Evolutionary conservation across 495 filamentous ascomycete genomes (phyloP).

Genomic region (Neurospora sp.): DNA sequence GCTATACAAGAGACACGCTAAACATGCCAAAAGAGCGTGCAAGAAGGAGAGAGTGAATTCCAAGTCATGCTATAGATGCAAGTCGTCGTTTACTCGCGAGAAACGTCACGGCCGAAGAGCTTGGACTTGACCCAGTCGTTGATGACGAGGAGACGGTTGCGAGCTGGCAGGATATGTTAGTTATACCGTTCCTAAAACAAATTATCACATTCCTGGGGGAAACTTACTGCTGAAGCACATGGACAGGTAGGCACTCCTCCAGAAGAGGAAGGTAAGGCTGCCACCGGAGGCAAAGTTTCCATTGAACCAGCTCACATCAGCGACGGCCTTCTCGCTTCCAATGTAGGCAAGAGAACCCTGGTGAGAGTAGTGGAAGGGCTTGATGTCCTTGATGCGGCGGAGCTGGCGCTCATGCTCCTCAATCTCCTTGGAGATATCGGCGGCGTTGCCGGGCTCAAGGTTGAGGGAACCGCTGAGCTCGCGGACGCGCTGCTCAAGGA

Average conservation of each 20-base stretch:
- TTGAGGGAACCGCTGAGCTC: conserved; percentile 44
- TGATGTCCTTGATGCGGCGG: conserved; percentile 80
- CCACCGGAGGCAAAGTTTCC: conserved; percentile 87
- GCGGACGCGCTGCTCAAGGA: conserved; percentile 62
- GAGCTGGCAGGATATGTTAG: conserved; percentile 39
- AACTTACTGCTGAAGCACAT: conserved; percentile 98
- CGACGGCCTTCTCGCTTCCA: conserved; percentile 93
- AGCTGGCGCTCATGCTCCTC: conserved; percentile 76
- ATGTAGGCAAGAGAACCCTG: conserved; percentile 97
- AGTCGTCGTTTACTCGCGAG: conserved; percentile 58
- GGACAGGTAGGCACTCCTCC: conserved; percentile 92
- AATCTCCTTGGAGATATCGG: conserved; percentile 66
- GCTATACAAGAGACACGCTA: conserved; percentile 1
- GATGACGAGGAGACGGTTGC: conserved; percentile 86
- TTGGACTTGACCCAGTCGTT: conserved; percentile 95
- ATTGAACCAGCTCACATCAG: conserved; percentile 94
- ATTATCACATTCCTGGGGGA: background rate
- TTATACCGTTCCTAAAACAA: background rate
- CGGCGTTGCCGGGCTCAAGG: conserved; percentile 42
- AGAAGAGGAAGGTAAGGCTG: conserved; percentile 82
- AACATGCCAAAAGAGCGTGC: background rate
- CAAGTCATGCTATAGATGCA: background rate
- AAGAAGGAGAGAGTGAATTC: conserved; percentile 2
- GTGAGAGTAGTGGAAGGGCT: conserved; percentile 95
- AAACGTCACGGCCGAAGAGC: conserved; percentile 91